A percentile compares a stretch with the other conserved stretches of the same genome.
Evolutionary conservation across 78 protist species (phyloP).

Genomic region (Anaeramoeba flamelloides): DNA sequence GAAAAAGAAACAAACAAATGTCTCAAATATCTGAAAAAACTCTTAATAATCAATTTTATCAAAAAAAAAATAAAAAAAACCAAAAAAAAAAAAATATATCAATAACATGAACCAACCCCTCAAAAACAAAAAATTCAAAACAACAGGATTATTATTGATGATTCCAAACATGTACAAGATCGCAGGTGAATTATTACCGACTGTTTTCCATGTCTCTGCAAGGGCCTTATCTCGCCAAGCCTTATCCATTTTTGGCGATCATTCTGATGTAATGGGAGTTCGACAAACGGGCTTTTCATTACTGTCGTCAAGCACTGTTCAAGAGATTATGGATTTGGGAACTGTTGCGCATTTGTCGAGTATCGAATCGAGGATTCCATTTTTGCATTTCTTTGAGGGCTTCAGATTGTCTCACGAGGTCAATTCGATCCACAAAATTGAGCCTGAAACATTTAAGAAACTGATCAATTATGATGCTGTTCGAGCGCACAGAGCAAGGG

Average conservation of each 20-base stretch:
- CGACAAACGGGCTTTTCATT: conserved; percentile 28
- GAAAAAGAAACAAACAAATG: too few relatives aligned
- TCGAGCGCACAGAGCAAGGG: conserved; percentile 20
- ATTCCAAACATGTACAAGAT: conserved; percentile 54
- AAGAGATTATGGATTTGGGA: conserved; percentile 37
- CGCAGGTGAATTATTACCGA: conserved; percentile 45
- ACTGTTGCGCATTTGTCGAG: conserved; percentile 30
- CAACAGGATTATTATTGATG: conserved; percentile 54
- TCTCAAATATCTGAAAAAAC: too few relatives aligned
- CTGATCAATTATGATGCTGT: conserved; percentile 10
- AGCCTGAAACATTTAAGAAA: too few relatives aligned
- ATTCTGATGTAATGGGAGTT: conserved; percentile 42
- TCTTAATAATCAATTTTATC: too few relatives aligned
- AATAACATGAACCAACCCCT: too few relatives aligned
- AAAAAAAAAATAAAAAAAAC: too few relatives aligned
- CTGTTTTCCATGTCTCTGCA: conserved; percentile 39
- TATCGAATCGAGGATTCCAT: conserved; percentile 27
- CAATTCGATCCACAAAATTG: conserved; percentile 8
- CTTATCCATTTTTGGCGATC: conserved; percentile 46
- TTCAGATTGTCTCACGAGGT: conserved; percentile 38
- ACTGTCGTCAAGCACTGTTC: conserved; percentile 25
- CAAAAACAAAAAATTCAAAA: too few relatives aligned
- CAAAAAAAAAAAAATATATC: too few relatives aligned
- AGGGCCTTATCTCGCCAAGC: conserved; percentile 38
- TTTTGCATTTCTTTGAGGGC: conserved; percentile 56